Base-by-base conservation (phyloP, 2,329 filamentous ascomycete species). In the Pyrenophora seminiperda region DNA sequence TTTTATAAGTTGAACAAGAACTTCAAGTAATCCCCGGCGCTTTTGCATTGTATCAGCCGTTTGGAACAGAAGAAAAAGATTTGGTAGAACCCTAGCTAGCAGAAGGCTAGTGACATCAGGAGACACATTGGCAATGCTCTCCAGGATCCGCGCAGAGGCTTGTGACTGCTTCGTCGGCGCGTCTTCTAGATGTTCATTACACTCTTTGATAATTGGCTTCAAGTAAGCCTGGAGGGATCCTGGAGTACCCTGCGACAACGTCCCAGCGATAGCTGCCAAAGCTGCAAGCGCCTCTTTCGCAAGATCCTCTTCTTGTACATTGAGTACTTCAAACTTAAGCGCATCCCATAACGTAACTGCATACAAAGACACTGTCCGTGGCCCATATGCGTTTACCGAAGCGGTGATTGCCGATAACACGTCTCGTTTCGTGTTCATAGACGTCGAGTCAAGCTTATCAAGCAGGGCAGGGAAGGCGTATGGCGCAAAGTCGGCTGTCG, bases 371-470 rank as follows among this genome's bases (percentile, higher is more conserved):
- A 88, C 77, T 0, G 82, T 84, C 9, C 77, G 75, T 6, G 81
- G 76, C 15, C 81, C 81, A 54, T 87, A 89, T 11, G 80, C 79
- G n/a, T 70, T 64, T 17, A 85, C 77, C 52, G 83, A 87, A 2
- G 83, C 80, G 32, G 78, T 77, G 38, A 88, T 75, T n/a, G 84
- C 78, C 63, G 84, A 83, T 4, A 89, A 73, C 1, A 85, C 83
- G 70, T 88, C 86, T 71, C 83, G 81, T 80, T 88, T 88, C 14
- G 86, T 86, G 66, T 85, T 87, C 54, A 82, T 78, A 1, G 85
- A 87, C 3, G 83, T 87, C 2, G 86, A 87, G 62, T 89, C 86
- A 27, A 89, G 76, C 64, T 88, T 88, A 61, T 89, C 86, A 24
- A 89, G 71, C 41, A 89, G 75, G 13, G 84, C 80, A n/a, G 85